phyloP scores from a whole-genome alignment of 1,139 yeast species.

The Sugiyamaella pinicola region DNA sequence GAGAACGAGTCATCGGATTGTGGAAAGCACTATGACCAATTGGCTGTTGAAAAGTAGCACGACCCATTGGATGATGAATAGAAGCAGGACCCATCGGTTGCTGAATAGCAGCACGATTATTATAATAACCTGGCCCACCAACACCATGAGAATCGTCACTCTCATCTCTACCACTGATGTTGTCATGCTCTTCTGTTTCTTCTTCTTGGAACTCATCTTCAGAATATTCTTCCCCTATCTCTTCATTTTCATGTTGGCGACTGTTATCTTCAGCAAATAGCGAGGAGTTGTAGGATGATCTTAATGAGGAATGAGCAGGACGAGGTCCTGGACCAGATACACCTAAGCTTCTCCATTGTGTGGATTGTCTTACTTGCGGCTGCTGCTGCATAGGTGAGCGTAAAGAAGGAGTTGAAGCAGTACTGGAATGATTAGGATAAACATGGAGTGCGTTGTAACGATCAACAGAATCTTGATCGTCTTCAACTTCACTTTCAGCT shows the following conservation, averaged over 20 bases:
- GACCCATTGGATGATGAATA: background rate
- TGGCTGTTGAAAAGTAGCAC: too few relatives aligned
- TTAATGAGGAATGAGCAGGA: conserved; percentile 7
- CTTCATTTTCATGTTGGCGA: conserved; percentile 18
- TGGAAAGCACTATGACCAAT: too few relatives aligned
- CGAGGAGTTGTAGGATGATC: conserved; percentile 11
- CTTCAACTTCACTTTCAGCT: conserved; percentile 2
- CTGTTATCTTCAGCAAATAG: conserved; percentile 8
- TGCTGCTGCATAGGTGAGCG: conserved; percentile 15
- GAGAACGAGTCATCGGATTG: too few relatives aligned
- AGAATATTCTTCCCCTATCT: conserved; percentile 39
- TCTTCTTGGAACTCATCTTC: conserved; percentile 36
- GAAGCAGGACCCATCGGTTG: background rate
- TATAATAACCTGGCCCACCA: conserved; percentile 1
- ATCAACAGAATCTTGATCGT: background rate
- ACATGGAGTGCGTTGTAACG: background rate
- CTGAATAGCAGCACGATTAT: background rate
- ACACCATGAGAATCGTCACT: background rate
- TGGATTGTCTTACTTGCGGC: conserved; percentile 11
- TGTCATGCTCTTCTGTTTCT: conserved; percentile 1
- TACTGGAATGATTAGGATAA: background rate
- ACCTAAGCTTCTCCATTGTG: conserved; percentile 13
- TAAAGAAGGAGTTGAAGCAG: background rate
- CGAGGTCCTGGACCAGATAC: background rate
- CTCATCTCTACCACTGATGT: background rate